Evolutionary conservation across 352 stramenopile species (phyloP).

Genomic region (Peronosclerospora sorghi): DNA sequence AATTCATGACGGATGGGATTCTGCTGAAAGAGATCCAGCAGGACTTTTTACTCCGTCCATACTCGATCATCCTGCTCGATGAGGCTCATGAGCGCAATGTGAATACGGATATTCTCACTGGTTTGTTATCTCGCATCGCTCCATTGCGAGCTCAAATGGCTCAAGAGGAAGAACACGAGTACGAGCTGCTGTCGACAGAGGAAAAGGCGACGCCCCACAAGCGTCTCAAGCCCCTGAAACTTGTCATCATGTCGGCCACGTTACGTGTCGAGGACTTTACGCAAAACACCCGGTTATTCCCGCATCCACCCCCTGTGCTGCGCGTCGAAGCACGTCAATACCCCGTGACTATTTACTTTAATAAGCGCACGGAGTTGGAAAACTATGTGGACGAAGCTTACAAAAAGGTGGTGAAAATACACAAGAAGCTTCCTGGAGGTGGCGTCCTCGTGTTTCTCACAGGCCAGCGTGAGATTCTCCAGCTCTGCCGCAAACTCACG

Average conservation of each 20-base stretch:
- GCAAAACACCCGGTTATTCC: conserved; percentile 90
- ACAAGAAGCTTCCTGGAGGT: conserved; percentile 93
- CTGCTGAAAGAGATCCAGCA: conserved; percentile 94
- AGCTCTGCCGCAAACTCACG: conserved; percentile 72
- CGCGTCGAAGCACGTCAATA: conserved; percentile 92
- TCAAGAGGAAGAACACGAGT: conserved; percentile 49
- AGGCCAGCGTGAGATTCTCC: conserved; percentile 92
- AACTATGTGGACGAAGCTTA: conserved; percentile 94
- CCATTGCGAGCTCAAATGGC: conserved; percentile 87
- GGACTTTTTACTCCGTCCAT: conserved; percentile 65
- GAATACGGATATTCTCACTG: conserved; percentile 95
- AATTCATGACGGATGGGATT: conserved; percentile 99
- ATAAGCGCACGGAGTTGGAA: conserved; percentile 94
- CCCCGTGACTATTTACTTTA: conserved; percentile 97
- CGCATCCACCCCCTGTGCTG: conserved; percentile 84
- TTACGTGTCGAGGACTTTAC: conserved; percentile 96
- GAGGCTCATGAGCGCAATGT: conserved; percentile 96
- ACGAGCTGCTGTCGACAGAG: conserved; percentile 25
- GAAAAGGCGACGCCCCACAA: conserved; percentile 32
- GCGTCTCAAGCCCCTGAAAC: conserved; percentile 67
- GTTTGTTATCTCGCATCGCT: conserved; percentile 90
- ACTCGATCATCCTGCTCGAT: conserved; percentile 84
- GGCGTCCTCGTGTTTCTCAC: conserved; percentile 98
- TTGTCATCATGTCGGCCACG: conserved; percentile 97
- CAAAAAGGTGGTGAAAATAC: conserved; percentile 95